Conservation (phyloP, 768 basidiomycete species). For the Boletus subparvulus region DNA sequence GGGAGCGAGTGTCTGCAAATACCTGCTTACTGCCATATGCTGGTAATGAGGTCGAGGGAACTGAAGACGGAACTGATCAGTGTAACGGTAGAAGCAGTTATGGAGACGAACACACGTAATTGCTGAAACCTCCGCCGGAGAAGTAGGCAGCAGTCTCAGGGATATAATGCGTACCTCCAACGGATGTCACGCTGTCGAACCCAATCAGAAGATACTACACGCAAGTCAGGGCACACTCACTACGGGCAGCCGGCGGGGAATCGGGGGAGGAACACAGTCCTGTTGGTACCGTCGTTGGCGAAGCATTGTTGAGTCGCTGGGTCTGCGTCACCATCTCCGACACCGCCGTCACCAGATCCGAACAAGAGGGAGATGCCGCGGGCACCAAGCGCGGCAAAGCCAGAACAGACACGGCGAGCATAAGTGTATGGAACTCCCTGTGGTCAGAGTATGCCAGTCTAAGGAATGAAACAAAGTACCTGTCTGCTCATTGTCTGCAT, state of each 20-base stretch:
- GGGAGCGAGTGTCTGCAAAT: constrained; percentile 44
- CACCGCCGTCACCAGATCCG: constrained; percentile 66
- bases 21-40: constrained; percentile 41
- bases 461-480: constrained; percentile 33
- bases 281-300: constrained; percentile 51
- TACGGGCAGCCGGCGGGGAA: constrained; percentile 67
- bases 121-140: constrained; percentile 76
- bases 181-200: constrained; percentile 58
- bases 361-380: constrained; percentile 69
- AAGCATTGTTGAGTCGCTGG: constrained; percentile 53
- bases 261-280: constrained; percentile 50
- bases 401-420: constrained; percentile 56
- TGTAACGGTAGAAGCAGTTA: not conserved
- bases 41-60: constrained; percentile 59
- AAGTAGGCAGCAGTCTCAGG: constrained; percentile 61
- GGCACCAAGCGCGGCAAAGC: constrained; percentile 66
- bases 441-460: not conserved
- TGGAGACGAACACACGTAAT: constrained; percentile 44
- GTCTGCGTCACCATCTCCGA: constrained; percentile 59
- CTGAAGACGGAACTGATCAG: constrained; percentile 27
- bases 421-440: constrained; percentile 53
- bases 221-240: constrained; percentile 29
- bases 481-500: constrained; percentile 72
- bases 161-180: constrained; percentile 61
- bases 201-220: not conserved